Conservation (phyloP, 1,139 yeast genomes). For the Petasospora rhodanensis region DNA sequence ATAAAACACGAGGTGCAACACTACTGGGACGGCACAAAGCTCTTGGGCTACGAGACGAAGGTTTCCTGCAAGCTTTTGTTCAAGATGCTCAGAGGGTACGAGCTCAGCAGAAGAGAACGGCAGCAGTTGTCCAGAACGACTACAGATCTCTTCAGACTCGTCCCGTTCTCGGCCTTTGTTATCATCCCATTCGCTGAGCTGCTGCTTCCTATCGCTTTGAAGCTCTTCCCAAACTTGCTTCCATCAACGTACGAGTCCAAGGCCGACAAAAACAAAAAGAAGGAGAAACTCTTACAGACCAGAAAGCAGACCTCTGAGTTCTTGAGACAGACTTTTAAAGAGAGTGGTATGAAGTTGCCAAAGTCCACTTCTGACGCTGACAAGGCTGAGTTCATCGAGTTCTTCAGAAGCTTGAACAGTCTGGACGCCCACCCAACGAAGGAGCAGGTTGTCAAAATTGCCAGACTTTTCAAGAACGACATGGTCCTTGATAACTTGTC, state of each 20-base stretch:
- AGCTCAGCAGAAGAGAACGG: constrained; percentile 83
- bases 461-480: constrained; percentile 89
- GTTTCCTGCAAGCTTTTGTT: constrained; percentile 78
- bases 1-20: constrained; percentile 88
- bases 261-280: constrained; percentile 65
- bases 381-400: constrained; percentile 69
- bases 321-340: constrained; percentile 71
- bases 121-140: constrained; percentile 86
- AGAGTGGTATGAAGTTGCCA: constrained; percentile 60
- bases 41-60: constrained; percentile 84
- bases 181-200: constrained; percentile 94
- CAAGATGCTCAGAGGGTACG: constrained; percentile 90
- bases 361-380: constrained; percentile 65
- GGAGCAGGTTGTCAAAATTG: constrained; percentile 74
- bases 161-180: constrained; percentile 89
- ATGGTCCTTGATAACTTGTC: constrained; percentile 89
- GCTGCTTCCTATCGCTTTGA: constrained; percentile 81
- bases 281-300: constrained; percentile 64
- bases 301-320: constrained; percentile 79
- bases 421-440: constrained; percentile 55
- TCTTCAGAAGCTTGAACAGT: constrained; percentile 66
- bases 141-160: constrained; percentile 78
- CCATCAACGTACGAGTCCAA: constrained; percentile 93
- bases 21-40: constrained; percentile 93
- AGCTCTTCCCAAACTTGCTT: constrained; percentile 84